Base-by-base conservation (phyloP, 306 rosid species). In the Medicago lupulina region DNA sequence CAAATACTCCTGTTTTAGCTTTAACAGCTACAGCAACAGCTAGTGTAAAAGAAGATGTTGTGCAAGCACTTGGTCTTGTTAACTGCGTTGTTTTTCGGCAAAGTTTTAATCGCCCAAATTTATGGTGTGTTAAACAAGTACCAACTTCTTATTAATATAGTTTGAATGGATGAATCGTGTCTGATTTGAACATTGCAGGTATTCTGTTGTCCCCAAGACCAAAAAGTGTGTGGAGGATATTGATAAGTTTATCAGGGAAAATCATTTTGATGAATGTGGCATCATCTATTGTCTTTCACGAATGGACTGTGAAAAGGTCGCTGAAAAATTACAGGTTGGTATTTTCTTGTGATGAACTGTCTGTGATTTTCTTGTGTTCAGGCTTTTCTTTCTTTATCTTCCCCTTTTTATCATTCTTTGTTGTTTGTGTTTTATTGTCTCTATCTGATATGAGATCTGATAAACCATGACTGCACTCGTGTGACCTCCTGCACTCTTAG, bases 21-120 rank as follows among this genome's bases (percentile, higher is more conserved):
- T 81, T 95, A 79, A 95, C 99, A 36, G 99, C 99, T 76, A 95
- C 99, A 62, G 99, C 99, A 78, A 95, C 99, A 39, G 97, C 97
- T 71, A 92, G 99, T 77, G 99, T 95, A 63, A 95, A 95, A 85
- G 98, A 95, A 83, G 99, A 95, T 84, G 99, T 95, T 40, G 99
- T 95, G 82, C 99, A 86, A 82, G 99, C 99, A 79, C 96, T 95
- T 53, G 97, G 99, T 67, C 97, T 92, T 44, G 88, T 89, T 64
- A 95, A 95, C 85, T 95, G 99, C 84, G 60, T 95, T 73, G 68
- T 95, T 83, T 95, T 95, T 75, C 97, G 96, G 75, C 99, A 95
- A 90, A 95, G 99, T 88, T 95, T 92, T 80, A 95, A 95, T 88
- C 97, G 99, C 73, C 97, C 96, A 88, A 95, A 95, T 84, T 86